Conservation (phyloP, 108 stramenopile species). For the Discostella stelligeroides region DNA sequence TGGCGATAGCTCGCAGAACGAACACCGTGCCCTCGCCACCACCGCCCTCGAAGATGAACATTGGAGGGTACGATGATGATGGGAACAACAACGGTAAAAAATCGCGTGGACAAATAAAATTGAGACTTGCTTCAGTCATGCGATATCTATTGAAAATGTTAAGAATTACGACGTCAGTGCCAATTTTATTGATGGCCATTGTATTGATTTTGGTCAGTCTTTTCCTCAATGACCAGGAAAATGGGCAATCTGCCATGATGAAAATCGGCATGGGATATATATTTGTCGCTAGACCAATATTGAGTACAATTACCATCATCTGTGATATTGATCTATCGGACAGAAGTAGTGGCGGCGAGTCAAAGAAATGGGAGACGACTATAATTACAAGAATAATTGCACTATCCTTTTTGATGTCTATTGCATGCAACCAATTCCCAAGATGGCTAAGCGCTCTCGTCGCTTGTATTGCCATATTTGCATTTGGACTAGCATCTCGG, state of each 20-base stretch:
- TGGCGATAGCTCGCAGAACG: conserved; percentile 9
- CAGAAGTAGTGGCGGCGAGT: neutral
- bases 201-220: conserved; percentile 3
- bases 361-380: neutral
- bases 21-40: neutral
- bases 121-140: neutral
- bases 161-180: neutral
- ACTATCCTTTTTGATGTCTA: conserved; percentile 32
- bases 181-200: neutral
- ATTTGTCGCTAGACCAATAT: conserved; percentile 28
- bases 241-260: conserved; percentile 11
- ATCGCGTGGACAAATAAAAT: conserved; percentile 9
- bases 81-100: conserved; percentile 12
- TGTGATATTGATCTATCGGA: neutral
- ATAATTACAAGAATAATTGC: conserved; percentile 36
- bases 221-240: neutral
- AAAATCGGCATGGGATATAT: conserved; percentile 30
- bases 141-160: neutral
- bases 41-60: conserved; percentile 10
- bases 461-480: conserved; percentile 31
- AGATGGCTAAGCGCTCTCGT: conserved; percentile 35
- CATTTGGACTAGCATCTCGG: conserved; percentile 43
- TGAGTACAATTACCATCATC: conserved; percentile 23
- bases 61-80: conserved; percentile 11
- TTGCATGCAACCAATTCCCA: conserved; percentile 44